These are phyloP conservation scores for Osmanthus fragrans DNA, from an alignment of 257 asterid species.

Conservation along the genomic window DNA sequence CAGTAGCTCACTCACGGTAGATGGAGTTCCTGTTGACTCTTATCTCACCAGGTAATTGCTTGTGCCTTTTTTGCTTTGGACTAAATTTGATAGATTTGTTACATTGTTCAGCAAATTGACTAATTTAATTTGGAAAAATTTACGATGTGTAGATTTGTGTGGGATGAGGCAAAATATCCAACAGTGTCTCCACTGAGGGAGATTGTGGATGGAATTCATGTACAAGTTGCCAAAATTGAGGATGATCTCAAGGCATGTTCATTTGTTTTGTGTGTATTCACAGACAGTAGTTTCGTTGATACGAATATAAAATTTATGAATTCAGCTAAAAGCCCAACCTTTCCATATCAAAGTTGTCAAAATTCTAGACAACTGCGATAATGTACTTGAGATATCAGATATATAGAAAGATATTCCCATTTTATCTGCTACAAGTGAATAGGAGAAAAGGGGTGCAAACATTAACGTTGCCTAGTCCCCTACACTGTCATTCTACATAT, in stretches of 20 bases:
- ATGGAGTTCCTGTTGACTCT: slow-evolving; percentile 91
- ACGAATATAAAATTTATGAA: background rate
- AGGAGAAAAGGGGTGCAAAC: background rate
- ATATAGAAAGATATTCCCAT: background rate
- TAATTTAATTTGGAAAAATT: slow-evolving; percentile 13
- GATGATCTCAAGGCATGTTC: slow-evolving; percentile 82
- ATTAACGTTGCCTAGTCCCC: background rate
- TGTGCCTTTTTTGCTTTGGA: background rate
- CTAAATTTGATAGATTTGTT: background rate
- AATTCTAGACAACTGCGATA: background rate
- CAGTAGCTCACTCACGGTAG: slow-evolving; percentile 84
- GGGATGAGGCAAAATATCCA: slow-evolving; percentile 95
- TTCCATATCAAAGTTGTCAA: slow-evolving; percentile 14
- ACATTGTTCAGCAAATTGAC: background rate
- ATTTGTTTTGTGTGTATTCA: background rate
- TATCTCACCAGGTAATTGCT: slow-evolving; percentile 70
- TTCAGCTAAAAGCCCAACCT: background rate
- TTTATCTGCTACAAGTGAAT: background rate
- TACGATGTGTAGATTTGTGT: slow-evolving; percentile 53
- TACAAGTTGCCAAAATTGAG: slow-evolving; percentile 73
- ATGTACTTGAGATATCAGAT: background rate
- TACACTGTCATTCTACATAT: background rate
- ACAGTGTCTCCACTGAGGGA: slow-evolving; percentile 81
- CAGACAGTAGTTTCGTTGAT: background rate
- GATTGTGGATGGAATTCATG: slow-evolving; percentile 79